phyloP scores from a whole-genome alignment of 345 rosid genomes.

The Syzygium aqueum region DNA sequence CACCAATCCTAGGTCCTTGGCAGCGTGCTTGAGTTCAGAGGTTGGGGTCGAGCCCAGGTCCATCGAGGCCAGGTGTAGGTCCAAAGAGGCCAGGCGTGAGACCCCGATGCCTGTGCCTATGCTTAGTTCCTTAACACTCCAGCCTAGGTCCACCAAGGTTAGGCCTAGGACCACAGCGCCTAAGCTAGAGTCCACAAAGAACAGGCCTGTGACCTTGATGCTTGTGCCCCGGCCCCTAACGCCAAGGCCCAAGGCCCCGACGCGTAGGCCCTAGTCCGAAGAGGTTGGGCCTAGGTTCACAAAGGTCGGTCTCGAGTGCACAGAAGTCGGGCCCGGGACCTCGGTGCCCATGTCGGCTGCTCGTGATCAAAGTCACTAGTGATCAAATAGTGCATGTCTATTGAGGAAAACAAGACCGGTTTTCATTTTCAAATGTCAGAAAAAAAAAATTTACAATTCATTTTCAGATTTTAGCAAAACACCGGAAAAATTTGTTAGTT shows the following conservation, averaged over 20 bases:
- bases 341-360: rapidly evolving
- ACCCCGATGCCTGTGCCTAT: neutral
- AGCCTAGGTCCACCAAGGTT: too few relatives aligned
- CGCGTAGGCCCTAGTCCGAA: neutral
- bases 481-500: neutral
- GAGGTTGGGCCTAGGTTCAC: neutral
- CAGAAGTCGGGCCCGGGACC: neutral
- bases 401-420: neutral
- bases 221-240: neutral
- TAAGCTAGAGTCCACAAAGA: neutral
- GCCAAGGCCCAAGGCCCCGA: neutral
- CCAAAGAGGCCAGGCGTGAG: too few relatives aligned
- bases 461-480: neutral
- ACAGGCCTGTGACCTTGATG: neutral
- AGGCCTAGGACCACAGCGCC: neutral
- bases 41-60: too few relatives aligned
- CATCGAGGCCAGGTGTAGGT: too few relatives aligned
- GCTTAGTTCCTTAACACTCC: too few relatives aligned
- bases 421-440: neutral
- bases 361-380: neutral
- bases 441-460: neutral
- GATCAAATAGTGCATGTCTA: neutral
- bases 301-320: neutral
- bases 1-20: neutral
- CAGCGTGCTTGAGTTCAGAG: too few relatives aligned